Percentiles rank a stretch among this genome's conserved stretches.
These are phyloP conservation scores for Erigeron philadelphicus DNA, from an alignment of 140 eudicot species.

Conservation along the genomic window DNA sequence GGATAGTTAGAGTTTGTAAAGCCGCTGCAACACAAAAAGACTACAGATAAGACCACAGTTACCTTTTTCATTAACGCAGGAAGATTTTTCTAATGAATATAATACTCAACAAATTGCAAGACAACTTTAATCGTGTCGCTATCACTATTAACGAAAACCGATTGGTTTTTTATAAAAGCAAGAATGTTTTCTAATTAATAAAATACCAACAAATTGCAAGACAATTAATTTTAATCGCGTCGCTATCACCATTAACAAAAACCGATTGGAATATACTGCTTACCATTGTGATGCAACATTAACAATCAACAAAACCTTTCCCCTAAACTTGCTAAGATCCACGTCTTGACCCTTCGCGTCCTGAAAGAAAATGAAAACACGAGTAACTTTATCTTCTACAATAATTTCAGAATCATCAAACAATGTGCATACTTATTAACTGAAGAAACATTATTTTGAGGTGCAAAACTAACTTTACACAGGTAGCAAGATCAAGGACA, in stretches of 20 bases:
- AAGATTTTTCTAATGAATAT: too few species aligned
- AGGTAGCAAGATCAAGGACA: not conserved
- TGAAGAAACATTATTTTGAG: conserved; percentile 11
- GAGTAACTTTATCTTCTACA: not conserved
- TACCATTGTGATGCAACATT: conserved; percentile 96
- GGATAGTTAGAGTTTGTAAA: conserved; percentile 66
- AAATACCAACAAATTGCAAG: too few species aligned
- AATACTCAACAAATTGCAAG: too few species aligned
- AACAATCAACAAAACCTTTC: conserved; percentile 77
- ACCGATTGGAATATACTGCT: not conserved
- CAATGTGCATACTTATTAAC: not conserved
- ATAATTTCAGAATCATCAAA: not conserved
- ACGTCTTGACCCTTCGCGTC: conserved; percentile 84
- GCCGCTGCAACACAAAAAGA: conserved; percentile 40
- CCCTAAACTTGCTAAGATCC: conserved; percentile 74
- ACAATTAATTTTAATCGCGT: too few species aligned
- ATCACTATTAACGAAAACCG: not conserved
- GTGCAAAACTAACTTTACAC: not conserved
- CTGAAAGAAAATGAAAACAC: conserved; percentile 34
- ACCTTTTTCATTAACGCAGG: too few species aligned
- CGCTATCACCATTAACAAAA: not conserved
- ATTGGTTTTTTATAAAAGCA: too few species aligned
- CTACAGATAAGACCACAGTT: not conserved
- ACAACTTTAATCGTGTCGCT: too few species aligned
- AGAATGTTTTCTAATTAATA: too few species aligned